A percentile compares a stretch with the other conserved stretches of the same genome.
Evolutionary conservation across 139 green algal species (phyloP).

Genomic region (Nannochloris sp.): DNA sequence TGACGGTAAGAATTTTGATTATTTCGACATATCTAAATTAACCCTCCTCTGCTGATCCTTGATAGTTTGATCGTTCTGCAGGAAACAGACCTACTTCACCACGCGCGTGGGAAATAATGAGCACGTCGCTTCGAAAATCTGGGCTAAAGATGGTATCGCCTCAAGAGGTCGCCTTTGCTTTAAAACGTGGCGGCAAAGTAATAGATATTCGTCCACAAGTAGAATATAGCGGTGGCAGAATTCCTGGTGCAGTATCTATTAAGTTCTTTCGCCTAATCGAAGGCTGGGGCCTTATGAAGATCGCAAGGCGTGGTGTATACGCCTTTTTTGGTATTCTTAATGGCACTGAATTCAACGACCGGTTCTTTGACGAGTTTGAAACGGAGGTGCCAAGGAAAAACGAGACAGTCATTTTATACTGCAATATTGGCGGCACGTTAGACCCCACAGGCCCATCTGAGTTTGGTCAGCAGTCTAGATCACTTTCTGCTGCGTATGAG

Average conservation of each 20-base stretch:
- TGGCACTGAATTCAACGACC: slow-evolving; percentile 57
- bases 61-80: background rate
- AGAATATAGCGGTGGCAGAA: slow-evolving; percentile 35
- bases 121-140: slow-evolving; percentile 8
- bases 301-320: slow-evolving; percentile 46
- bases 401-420: slow-evolving; percentile 40
- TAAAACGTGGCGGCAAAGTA: slow-evolving; percentile 19
- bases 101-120: slow-evolving; percentile 34
- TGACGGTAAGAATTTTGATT: background rate
- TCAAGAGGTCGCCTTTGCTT: slow-evolving; percentile 39
- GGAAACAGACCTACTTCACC: slow-evolving; percentile 21
- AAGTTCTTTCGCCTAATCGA: slow-evolving; percentile 51
- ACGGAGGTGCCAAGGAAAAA: background rate
- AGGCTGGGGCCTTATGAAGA: slow-evolving; percentile 23
- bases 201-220: slow-evolving; percentile 41
- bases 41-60: background rate
- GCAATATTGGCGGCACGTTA: slow-evolving; percentile 55
- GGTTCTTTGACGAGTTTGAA: slow-evolving; percentile 38
- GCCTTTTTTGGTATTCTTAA: slow-evolving; percentile 63
- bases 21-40: background rate
- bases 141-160: slow-evolving; percentile 38
- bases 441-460: slow-evolving; percentile 34
- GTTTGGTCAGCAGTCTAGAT: slow-evolving; percentile 38
- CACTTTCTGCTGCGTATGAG: slow-evolving; percentile 53
- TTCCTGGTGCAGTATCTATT: slow-evolving; percentile 33